These are phyloP conservation scores for Cladosporium sp. DNA, from an alignment of 2,329 filamentous ascomycete genomes.

Conservation along the genomic window DNA sequence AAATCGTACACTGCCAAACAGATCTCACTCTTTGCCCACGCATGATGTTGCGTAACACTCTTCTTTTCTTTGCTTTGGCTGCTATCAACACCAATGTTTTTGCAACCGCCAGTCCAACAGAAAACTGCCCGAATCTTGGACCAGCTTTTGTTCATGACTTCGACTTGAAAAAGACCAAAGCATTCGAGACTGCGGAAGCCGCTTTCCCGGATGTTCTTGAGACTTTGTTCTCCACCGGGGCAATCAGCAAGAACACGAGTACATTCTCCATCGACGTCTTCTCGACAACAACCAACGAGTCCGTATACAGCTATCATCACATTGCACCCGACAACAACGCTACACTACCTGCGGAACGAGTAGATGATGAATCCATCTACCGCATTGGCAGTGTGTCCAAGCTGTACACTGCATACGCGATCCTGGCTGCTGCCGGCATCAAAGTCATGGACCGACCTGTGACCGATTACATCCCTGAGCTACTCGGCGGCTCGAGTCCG, in stretches of 20 bases:
- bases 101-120: neutral
- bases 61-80: neutral
- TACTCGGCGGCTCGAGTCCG: neutral
- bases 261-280: conserved; percentile 47
- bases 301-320: conserved; percentile 42
- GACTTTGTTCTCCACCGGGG: conserved; percentile 1
- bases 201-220: conserved; percentile 5
- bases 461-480: conserved; percentile 15
- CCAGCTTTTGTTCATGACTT: conserved; percentile 22
- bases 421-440: conserved; percentile 21
- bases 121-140: conserved; percentile 23
- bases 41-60: neutral
- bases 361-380: conserved; percentile 21
- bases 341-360: conserved; percentile 1
- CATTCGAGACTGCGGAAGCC: conserved; percentile 20
- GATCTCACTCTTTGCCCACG: neutral
- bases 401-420: conserved; percentile 30
- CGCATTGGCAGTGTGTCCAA: conserved; percentile 24
- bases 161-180: neutral
- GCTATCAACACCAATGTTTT: neutral
- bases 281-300: conserved; percentile 37
- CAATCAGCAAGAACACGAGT: conserved; percentile 30
- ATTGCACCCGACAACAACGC: conserved; percentile 22
- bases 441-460: conserved; percentile 12
- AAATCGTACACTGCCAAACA: neutral